Evolutionary conservation across 257 asterid species (phyloP), one percentile per base, ranked within the genome.

Genomic region (Lycium ferocissimum): DNA sequence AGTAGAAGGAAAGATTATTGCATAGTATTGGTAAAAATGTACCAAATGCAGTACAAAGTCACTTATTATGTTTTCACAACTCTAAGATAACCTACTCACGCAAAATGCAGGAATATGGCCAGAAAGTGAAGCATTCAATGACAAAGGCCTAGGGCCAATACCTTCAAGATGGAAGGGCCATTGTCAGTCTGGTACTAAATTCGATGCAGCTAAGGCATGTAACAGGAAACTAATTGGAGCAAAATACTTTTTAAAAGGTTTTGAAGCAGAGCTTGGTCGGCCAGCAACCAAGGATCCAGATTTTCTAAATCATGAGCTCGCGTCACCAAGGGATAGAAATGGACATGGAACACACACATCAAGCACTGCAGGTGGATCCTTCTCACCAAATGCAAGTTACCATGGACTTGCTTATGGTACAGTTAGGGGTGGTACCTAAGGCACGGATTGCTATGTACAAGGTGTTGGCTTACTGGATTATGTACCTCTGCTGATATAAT

Each of bases 171-270:
- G 91, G 92, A 89, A 88, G 73, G 92, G 92, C 38, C 69, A 20
- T 10, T 91, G 91, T 26, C 66, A 88, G 37, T 47, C 87, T 1
- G 89, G 91, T 13, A 51, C 47, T 10, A 11, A 6, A 10, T 91
- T 88, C 80, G 37, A 82, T n/a, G 82, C 91, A 3, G 11, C 81
- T 18, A 47, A 76, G 17, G 83, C 85, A 75, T 90, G 92, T 88
- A 88, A 90, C 79, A 86, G 54, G 45, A 91, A 91, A 87, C 26
- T 91, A 57, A 87, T 90, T 22, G 92, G 93, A 82, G 91, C 93
- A 26, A 91, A 91, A 9, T 87, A 75, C 83, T 91, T 85, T 84
- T 0, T 83, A 9, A 79, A 3, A 26, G 90, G 90, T 35, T 62
- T 85, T 35, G 80, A 54, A 4, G 87, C 90, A 1, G 85, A 76